Evolutionary conservation across 257 asterid species (phyloP).

Genomic region (Knoxia roxburghii): DNA sequence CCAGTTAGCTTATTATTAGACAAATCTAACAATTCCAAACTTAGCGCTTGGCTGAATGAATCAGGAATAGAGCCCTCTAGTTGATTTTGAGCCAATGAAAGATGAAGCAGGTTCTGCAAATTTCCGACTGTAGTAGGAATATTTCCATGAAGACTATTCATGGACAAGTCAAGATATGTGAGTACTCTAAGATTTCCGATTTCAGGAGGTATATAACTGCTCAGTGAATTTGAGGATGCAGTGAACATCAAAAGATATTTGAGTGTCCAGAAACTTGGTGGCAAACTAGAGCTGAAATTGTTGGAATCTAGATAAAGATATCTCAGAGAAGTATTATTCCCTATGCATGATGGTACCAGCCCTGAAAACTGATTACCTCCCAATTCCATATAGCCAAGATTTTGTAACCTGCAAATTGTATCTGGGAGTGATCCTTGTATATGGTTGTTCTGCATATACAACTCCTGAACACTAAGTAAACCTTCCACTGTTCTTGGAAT

Average conservation of each 20-base stretch:
- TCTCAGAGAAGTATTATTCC: conserved; percentile 11
- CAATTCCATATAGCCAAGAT: conserved; percentile 9
- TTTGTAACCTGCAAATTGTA: not conserved
- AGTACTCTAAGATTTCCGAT: conserved; percentile 2
- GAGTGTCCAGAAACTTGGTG: conserved; percentile 9
- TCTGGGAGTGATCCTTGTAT: conserved; percentile 8
- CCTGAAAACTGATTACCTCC: conserved; percentile 15
- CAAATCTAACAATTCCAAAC: conserved; percentile 3
- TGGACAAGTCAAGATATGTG: conserved; percentile 8
- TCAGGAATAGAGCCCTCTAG: conserved; percentile 13
- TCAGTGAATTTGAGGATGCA: conserved; percentile 10
- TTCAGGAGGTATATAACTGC: conserved; percentile 7
- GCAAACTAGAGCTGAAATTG: conserved; percentile 5
- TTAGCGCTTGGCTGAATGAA: not conserved
- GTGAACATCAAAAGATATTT: not conserved
- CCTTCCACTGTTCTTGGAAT: not conserved
- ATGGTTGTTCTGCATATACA: not conserved
- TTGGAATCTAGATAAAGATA: not conserved
- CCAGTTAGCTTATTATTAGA: conserved; percentile 10
- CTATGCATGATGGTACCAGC: conserved; percentile 19
- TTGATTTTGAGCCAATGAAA: conserved; percentile 4
- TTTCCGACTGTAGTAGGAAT: conserved; percentile 7
- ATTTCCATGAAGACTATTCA: not conserved
- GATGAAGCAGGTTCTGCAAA: not conserved
- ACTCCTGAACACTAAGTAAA: conserved; percentile 9